Base-by-base conservation (phyloP, 179 eudicot species). In the Silene coronaria region DNA sequence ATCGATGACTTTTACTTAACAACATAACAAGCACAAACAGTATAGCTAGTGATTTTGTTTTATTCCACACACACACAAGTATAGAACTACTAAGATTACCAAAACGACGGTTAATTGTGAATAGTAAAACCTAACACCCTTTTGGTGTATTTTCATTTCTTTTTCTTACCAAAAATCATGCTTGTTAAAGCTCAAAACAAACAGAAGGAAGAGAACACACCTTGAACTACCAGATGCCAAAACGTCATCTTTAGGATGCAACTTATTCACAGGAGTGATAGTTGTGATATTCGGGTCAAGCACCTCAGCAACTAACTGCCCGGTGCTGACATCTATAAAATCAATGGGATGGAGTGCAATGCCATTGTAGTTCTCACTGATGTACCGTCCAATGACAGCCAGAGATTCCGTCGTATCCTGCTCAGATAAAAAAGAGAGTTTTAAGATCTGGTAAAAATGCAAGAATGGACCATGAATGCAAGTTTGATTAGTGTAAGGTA, bases 161-260 rank as follows among this genome's bases (percentile, higher is more conserved):
- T 64, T 14, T 4, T 17, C 42, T 28, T 64, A 64, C 68, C 68
- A 0, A 32, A 34, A 32, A 66, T 30, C 48, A 30, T 1, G 5
- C n/a, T 67, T 9, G 21, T 19, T 45, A 45, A 6, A 23, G 34
- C 9, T 45, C 46, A 45, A 3, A 61, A 60, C 59, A 74, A 27
- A 58, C 75, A 42, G 24, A 45, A 48, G 62, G 38, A 26, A 61
- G 34, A 66, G 53, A 21, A 32, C 78, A 64, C 71, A 92, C 99
- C 99, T 92, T 76, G 95, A 87, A 77, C 97, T 92, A 73, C 99
- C 99, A 59, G 96, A 80, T 46, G 96, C 99, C 83, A 92, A 81
- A 75, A 91, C 75, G 78, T 92, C 97, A 58, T 90, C 87, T 53
- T 91, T 86, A 42, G 99, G 99, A 86, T 95, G 99, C 72, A 92